Conservation (phyloP, 805 yeast species). For the Lachancea meyersii region DNA sequence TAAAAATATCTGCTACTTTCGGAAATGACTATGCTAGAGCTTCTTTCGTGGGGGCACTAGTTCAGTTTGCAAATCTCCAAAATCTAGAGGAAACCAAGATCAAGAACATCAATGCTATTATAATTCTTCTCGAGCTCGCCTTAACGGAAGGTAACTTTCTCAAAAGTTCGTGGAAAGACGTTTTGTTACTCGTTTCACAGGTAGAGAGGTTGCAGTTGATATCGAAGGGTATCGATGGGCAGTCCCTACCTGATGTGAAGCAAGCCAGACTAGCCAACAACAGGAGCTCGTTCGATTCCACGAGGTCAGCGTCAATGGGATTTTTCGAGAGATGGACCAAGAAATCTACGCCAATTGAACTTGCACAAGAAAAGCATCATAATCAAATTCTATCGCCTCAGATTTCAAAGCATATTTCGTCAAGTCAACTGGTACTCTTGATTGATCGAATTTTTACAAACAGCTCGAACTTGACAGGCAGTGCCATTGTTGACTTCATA, state of each 20-base stretch:
- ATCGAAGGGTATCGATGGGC: slow-evolving; percentile 81
- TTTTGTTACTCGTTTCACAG: slow-evolving; percentile 78
- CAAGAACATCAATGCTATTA: slow-evolving; percentile 78
- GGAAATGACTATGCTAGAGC: slow-evolving; percentile 78
- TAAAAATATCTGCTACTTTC: slow-evolving; percentile 77
- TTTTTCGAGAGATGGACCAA: slow-evolving; percentile 55
- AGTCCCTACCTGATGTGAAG: slow-evolving; percentile 76
- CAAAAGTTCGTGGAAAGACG: slow-evolving; percentile 75
- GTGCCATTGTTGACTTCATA: slow-evolving; percentile 81
- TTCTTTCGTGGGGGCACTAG: slow-evolving; percentile 83
- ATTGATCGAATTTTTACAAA: slow-evolving; percentile 85
- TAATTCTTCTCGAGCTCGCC: slow-evolving; percentile 68
- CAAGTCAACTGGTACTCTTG: slow-evolving; percentile 67
- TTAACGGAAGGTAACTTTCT: slow-evolving; percentile 72
- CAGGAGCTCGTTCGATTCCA: slow-evolving; percentile 48
- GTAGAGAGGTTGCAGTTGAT: slow-evolving; percentile 84
- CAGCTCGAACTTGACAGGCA: slow-evolving; percentile 71
- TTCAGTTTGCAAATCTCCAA: slow-evolving; percentile 77
- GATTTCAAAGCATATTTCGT: slow-evolving; percentile 50
- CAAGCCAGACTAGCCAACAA: slow-evolving; percentile 60
- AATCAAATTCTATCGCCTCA: slow-evolving; percentile 60
- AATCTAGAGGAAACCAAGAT: slow-evolving; percentile 69
- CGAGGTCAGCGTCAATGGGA: slow-evolving; percentile 37
- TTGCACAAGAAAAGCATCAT: slow-evolving; percentile 63
- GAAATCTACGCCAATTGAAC: slow-evolving; percentile 53